Evolutionary conservation across 352 stramenopile genomes (phyloP), one percentile per base, ranked within the genome.

Genomic region (Phytopythium kandeliae): DNA sequence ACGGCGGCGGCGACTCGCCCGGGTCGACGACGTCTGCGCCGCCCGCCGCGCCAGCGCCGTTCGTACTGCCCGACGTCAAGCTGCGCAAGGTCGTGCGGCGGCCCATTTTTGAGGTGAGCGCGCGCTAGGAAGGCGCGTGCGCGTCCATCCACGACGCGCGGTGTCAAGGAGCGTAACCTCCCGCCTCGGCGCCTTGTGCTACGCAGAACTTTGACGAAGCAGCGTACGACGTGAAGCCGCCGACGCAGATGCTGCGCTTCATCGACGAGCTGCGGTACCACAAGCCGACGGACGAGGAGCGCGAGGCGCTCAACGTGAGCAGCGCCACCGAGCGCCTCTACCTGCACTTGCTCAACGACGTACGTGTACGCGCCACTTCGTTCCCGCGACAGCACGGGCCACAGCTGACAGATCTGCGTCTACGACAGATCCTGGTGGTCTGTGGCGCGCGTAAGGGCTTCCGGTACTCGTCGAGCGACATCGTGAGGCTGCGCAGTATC

Each of bases 201-300:
- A 54, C 3, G 25, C 40, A 94, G 81, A 86, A 85, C 48, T 85
- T 91, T 40, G 72, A 89, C 31, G 77, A 90, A 15, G 57, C 62
- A n/a, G 80, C 73, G 25, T 87, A 80, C 28, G 48, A 72, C 44
- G 74, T 90, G 25, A 87, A 86, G 45, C 56, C 80, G 19, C 78
- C 84, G 51, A 86, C 78, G 52, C 77, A 88, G 51, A 85, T 86
- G 70, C 72, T 94, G 74, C 81, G 84, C 48, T 78, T 91, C 41
- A 74, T 94, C 40, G 84, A 94, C 53, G 70, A 67, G 9, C 59
- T 94, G 53, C 78, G 84, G n/a, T 94, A 89, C 53, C 84, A 94
- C 58, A 89, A 89, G 28, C 84, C 84, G 7, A 92, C 81, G n/a
- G 38, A 64, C 4, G 69, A 84, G 25, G 84, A 94, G 58, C 77